Base-by-base conservation (phyloP, 208 protist genomes). In the Crithidia acanthocephali region DNA sequence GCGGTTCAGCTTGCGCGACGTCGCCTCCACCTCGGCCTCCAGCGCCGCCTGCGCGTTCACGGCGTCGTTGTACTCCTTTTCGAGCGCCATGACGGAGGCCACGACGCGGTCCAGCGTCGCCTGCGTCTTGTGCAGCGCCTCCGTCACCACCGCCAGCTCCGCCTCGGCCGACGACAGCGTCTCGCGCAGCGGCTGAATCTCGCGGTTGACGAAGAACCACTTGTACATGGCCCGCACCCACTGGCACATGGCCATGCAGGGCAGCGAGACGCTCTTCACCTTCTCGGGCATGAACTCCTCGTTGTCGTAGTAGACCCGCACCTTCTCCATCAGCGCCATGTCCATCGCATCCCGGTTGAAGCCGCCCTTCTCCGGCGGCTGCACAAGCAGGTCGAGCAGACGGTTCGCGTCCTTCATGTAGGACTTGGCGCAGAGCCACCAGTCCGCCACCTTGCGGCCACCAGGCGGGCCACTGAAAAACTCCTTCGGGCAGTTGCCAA, bases 181-280 rank as follows among this genome's bases (percentile, higher is more conserved):
- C 67, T 90, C 84, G 40, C 95, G 88, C 68, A 98, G 94, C 5
- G 98, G 97, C 67, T 95, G 86, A 55, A 99, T 98, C 61, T 95
- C 86, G 47, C 95, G 95, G 71, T 98, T 96, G 16, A 99, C 98
- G 73, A 97, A 94, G 82, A 99, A 98, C 88, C 98, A 99, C 72
- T 94, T 94, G 84, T 98, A 94, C 97, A 99, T 99, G 64, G 98
- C 97, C 22, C 94, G 93, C 70, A 99, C 98, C 98, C 98, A 99
- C 74, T 95, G 84, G 75, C 98, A 99, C 87, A 99, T 98, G 68
- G 97, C 96, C 80, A 98, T 98, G 81, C 98, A 99, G 33, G 98
- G 98, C 75, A 97, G 87, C 18, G 97, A 99, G 2, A 98, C 97
- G 27, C 92, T 90, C 48, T 87, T 85, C 40, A 98, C 93, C 78